Base-by-base conservation (phyloP, 176 grass and related monocot species). In the Eremochloa ophiuroides region DNA sequence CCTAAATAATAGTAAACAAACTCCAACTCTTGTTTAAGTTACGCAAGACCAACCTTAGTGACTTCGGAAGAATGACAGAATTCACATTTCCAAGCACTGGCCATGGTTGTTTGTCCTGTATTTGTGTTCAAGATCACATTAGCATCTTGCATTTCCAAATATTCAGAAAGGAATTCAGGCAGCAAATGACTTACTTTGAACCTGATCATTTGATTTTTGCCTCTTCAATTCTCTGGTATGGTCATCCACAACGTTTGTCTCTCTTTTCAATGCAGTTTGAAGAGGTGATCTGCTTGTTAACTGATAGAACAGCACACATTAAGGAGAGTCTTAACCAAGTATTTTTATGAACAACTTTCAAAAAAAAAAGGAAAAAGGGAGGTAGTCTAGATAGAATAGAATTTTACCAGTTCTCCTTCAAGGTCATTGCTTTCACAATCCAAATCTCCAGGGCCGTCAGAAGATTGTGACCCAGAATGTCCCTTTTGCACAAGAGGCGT, bases 351-450 rank as follows among this genome's bases (percentile, higher is more conserved):
- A 70, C 42, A 37, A 20, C 2, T 38, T 77, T 74, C 51, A 44
- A 10, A 18, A 17, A 6, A 69, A 40, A 10, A 25, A 58, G 2
- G 2, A 27, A 44, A 12, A 55, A 2, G 55, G 55, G 60, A 73
- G 43, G 13, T 76, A 71, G 1, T 35, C 4, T 46, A 37, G 22
- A 66, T 26, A 69, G 35, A 44, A 85, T 13, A 68, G 29, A 76
- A 80, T 72, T 62, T 85, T 90, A 98, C 96, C 46, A 90, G 82
- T 71, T 90, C 89, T 76, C 84, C 87, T 88, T 86, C 67, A 53
- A 70, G 74, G 42, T 89, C 84, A 83, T 91, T 91, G 82, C 96
- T 98, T 50, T 95, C 96, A 73, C 86, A 89, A 58, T 93, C 83
- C 73, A 85, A 74, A 83, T 86, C 84, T 75, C 80, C 84, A 40